These are phyloP conservation scores for Microsporum audouinii DNA, from an alignment of 2,329 filamentous ascomycete genomes.

Conservation along the genomic window DNA sequence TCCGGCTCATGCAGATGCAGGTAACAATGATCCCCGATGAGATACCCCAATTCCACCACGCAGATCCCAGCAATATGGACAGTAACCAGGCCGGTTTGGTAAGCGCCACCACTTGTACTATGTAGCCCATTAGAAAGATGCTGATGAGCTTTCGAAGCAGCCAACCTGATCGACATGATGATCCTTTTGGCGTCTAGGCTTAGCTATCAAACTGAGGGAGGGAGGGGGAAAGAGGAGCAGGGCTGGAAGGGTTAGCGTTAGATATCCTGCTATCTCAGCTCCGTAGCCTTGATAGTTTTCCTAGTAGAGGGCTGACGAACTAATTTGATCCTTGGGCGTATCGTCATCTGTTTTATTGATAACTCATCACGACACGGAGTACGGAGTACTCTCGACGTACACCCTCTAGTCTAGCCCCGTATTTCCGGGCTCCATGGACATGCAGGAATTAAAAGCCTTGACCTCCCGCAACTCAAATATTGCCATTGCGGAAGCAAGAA, in stretches of 20 bases:
- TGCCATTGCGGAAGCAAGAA: background rate
- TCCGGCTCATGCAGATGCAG: background rate
- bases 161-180: background rate
- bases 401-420: background rate
- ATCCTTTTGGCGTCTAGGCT: background rate
- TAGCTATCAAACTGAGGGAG: background rate
- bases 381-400: background rate
- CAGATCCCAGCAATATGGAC: background rate
- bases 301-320: background rate
- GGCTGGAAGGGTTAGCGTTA: background rate
- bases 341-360: background rate
- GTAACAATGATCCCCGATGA: background rate
- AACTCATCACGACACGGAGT: background rate
- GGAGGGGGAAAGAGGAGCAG: background rate
- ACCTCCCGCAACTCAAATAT: background rate
- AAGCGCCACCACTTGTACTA: background rate
- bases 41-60: background rate
- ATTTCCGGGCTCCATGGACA: background rate
- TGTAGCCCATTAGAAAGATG: background rate
- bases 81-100: background rate
- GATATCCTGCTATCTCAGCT: background rate
- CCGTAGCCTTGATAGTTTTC: background rate
- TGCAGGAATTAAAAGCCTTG: background rate
- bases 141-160: background rate
- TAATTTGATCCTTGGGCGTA: background rate